A percentile compares a stretch with the other conserved stretches of the same genome.
Conservation (phyloP, 345 rosid genomes). For the Corymbia maculata region DNA sequence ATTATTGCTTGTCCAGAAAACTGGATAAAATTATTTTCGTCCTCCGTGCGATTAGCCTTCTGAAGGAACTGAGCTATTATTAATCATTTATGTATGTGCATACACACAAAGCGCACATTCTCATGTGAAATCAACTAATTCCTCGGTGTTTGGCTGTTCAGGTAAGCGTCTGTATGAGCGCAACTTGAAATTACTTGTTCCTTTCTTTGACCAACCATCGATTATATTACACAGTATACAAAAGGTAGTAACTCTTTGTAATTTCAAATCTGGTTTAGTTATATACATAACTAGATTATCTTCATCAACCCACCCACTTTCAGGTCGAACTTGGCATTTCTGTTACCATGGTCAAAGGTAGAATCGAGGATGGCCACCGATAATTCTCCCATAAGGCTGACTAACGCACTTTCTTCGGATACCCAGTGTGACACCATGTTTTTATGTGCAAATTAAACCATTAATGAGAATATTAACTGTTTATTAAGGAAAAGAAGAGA, state of each 20-base stretch:
- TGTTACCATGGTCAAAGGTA: background rate
- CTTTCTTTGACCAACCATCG: constrained; percentile 71
- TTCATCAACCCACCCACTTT: background rate
- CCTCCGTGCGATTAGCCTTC: background rate
- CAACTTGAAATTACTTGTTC: constrained; percentile 77
- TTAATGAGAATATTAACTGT: background rate
- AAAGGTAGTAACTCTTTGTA: constrained; percentile 30
- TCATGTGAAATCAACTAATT: background rate
- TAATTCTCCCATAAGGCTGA: background rate
- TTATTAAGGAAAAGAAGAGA: background rate
- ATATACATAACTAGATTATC: background rate
- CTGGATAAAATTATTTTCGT: background rate
- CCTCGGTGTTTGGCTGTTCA: constrained; percentile 6
- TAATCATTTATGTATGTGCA: background rate
- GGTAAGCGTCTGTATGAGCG: constrained; percentile 69
- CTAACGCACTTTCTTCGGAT: background rate
- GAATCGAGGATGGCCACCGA: background rate
- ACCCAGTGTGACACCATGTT: background rate
- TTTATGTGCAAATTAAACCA: background rate
- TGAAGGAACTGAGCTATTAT: background rate
- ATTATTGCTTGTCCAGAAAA: background rate
- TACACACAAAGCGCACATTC: background rate
- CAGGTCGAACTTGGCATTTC: background rate
- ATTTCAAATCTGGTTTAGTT: background rate
- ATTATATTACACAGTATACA: constrained; percentile 52